These are phyloP conservation scores for Hyparrhenia diplandra DNA, from an alignment of 176 grass and related monocot species.

Conservation along the genomic window DNA sequence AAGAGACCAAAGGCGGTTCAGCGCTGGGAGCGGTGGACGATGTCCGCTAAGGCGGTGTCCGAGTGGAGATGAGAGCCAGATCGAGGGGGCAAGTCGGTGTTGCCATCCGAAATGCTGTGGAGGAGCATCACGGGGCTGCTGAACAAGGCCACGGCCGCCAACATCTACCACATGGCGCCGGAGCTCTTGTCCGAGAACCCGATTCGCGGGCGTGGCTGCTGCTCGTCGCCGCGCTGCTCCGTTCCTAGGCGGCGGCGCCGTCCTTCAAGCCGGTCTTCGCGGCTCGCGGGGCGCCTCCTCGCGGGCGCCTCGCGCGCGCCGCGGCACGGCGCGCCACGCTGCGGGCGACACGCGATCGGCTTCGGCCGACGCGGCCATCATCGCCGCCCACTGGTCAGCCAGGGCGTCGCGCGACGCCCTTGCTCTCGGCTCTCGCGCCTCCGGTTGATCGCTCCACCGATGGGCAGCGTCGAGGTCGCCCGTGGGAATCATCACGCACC, in stretches of 20 bases:
- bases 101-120: too few relatives aligned
- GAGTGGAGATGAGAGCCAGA: too few relatives aligned
- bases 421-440: not conserved
- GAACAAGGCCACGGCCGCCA: conserved; percentile 58
- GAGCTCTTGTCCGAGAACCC: conserved; percentile 32
- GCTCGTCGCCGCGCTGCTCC: conserved; percentile 46
- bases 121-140: conserved; percentile 55
- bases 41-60: too few relatives aligned
- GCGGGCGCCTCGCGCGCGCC: conserved; percentile 32
- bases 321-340: not conserved
- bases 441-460: not conserved
- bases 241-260: conserved; percentile 45
- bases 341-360: not conserved
- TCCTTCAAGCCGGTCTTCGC: conserved; percentile 53
- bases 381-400: not conserved
- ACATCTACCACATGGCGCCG: conserved; percentile 42
- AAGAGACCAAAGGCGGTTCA: too few relatives aligned
- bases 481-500: conserved; percentile 30
- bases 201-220: conserved; percentile 52
- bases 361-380: not conserved
- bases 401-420: not conserved
- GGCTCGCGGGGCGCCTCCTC: conserved; percentile 41
- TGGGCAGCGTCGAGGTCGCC: conserved; percentile 14
- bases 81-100: too few relatives aligned
- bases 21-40: too few relatives aligned